phyloP scores from a whole-genome alignment of 805 yeast species.

The Sugiyamaella mastotermitis region DNA sequence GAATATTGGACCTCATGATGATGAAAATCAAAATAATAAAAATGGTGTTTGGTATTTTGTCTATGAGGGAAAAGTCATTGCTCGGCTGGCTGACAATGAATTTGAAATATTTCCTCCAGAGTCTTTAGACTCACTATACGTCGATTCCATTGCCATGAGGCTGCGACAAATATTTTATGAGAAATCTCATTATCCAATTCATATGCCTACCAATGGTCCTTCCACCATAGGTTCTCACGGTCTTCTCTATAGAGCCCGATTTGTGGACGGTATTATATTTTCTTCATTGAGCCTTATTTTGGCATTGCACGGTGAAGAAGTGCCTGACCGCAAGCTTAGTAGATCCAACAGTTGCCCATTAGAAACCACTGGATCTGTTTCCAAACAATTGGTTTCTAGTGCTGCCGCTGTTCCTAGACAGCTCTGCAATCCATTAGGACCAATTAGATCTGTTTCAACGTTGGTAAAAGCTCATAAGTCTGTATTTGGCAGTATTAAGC shows the following conservation, averaged over 20 bases:
- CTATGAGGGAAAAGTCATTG: constrained; percentile 2
- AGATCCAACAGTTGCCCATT: too few relatives aligned
- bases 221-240: too few relatives aligned
- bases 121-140: constrained; percentile 3
- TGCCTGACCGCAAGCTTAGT: neutral
- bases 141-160: constrained; percentile 1
- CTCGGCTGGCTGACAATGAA: constrained; percentile 1
- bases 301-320: constrained; percentile 4
- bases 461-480: constrained; percentile 4
- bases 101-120: constrained; percentile 4
- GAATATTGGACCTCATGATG: neutral
- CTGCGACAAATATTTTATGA: constrained; percentile 1
- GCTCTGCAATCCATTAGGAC: neutral
- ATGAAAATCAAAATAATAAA: constrained; percentile 1
- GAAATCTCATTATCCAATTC: neutral
- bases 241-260: constrained; percentile 9
- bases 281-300: constrained; percentile 13
- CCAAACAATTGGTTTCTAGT: neutral
- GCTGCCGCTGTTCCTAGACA: neutral
- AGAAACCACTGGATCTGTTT: too few relatives aligned
- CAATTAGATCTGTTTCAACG: constrained; percentile 1
- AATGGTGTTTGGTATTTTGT: constrained; percentile 11
- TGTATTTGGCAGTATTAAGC: constrained; percentile 3
- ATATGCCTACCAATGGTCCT: neutral
- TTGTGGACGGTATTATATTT: constrained; percentile 14